These are phyloP conservation scores for Hibiscus tridactylites DNA, from an alignment of 345 rosid genomes.

Conservation along the genomic window DNA sequence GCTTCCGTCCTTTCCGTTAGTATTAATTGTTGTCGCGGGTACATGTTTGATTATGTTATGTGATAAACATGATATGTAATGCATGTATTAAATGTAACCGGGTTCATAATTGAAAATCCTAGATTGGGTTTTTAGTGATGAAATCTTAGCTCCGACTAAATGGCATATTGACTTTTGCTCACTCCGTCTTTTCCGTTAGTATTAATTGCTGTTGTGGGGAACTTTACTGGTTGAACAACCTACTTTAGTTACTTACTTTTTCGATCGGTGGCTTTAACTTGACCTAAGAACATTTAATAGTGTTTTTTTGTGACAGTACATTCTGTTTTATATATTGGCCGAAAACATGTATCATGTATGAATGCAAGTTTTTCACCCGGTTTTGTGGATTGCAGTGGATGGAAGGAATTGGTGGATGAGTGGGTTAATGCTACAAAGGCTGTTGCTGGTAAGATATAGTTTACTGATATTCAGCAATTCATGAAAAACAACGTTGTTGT, in stretches of 20 bases:
- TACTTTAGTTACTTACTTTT: neutral
- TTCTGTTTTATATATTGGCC: neutral
- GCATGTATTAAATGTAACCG: neutral
- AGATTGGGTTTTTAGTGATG: neutral
- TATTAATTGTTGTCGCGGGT: no score
- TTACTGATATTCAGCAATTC: slow-evolving; percentile 3
- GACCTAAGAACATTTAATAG: neutral
- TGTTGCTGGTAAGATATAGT: slow-evolving; percentile 36
- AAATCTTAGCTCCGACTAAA: neutral
- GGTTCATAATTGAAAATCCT: neutral
- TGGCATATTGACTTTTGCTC: neutral
- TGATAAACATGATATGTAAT: neutral
- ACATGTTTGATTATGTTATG: neutral
- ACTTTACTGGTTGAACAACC: neutral
- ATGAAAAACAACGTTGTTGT: slow-evolving; percentile 2
- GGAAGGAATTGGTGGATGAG: slow-evolving; percentile 88
- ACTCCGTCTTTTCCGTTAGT: neutral
- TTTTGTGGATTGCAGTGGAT: slow-evolving; percentile 38
- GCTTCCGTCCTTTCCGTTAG: neutral
- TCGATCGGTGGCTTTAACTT: neutral
- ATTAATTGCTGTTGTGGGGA: no score
- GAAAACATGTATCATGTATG: neutral
- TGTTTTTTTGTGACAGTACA: neutral
- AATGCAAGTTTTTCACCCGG: neutral
- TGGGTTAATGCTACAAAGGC: slow-evolving; percentile 64